phyloP scores from a whole-genome alignment of 169 alveolate genomes.

The Eimeria acervulina region DNA sequence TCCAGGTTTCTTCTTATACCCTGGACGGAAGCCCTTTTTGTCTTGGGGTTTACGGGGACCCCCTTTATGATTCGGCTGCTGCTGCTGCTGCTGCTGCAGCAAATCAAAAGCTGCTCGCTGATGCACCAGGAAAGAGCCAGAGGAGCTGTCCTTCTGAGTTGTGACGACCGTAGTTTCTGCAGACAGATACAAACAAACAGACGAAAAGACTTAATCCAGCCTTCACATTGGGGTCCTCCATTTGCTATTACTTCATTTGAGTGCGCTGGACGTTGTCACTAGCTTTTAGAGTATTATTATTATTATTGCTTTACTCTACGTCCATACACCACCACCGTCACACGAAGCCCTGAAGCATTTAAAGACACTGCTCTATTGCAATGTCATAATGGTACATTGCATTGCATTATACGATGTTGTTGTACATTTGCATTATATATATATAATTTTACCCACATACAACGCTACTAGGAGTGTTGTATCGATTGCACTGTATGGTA shows the following conservation, averaged over 20 bases:
- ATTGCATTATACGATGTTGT: too few relatives aligned
- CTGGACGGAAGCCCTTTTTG: background rate
- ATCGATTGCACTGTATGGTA: too few relatives aligned
- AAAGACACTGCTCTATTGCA: too few relatives aligned
- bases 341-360: too few relatives aligned
- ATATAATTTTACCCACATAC: too few relatives aligned
- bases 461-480: background rate
- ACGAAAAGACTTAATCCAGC: background rate
- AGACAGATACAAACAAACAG: background rate
- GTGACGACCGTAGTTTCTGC: conserved; percentile 7
- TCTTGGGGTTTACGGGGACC: background rate
- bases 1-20: background rate
- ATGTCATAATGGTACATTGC: too few relatives aligned
- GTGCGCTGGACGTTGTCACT: background rate
- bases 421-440: background rate
- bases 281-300: background rate
- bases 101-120: conserved; percentile 64
- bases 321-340: too few relatives aligned
- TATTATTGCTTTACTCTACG: too few relatives aligned
- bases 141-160: background rate
- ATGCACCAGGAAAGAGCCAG: conserved; percentile 55
- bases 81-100: conserved; percentile 53
- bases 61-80: background rate
- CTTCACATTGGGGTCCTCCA: background rate
- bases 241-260: background rate